A percentile compares a stretch with the other conserved stretches of the same genome.
Conservation (phyloP, 2,329 filamentous ascomycete species). For the Trichoderma aggressivum region DNA sequence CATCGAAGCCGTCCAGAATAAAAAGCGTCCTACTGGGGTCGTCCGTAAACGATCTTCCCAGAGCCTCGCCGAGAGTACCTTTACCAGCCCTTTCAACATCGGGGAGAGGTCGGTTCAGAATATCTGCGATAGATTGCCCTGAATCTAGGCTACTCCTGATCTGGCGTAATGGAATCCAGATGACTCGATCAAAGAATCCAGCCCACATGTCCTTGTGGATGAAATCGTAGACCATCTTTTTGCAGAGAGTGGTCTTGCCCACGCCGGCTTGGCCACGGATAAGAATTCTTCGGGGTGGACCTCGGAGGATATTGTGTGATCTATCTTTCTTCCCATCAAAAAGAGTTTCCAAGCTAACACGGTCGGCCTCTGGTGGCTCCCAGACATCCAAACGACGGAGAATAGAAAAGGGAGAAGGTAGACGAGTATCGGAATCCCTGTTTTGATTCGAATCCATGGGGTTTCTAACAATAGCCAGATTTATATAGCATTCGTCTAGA, state of each 20-base stretch:
- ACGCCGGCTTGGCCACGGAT: conserved; percentile 1
- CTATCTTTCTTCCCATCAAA: neutral
- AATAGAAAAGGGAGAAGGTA: neutral
- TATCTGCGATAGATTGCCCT: neutral
- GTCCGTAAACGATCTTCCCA: neutral
- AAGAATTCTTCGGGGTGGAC: neutral
- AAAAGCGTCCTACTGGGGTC: neutral
- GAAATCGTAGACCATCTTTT: neutral
- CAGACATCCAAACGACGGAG: neutral
- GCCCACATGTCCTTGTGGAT: neutral
- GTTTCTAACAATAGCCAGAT: neutral
- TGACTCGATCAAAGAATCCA: neutral
- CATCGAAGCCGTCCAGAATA: neutral
- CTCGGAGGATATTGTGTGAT: too few species aligned
- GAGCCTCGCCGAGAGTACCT: neutral
- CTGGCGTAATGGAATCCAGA: neutral
- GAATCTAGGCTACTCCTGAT: neutral
- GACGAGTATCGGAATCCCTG: neutral
- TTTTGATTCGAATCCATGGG: neutral
- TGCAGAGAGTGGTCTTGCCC: conserved; percentile 5
- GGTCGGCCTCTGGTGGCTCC: neutral
- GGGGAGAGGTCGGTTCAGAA: neutral
- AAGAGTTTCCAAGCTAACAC: neutral
- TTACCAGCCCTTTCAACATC: neutral
- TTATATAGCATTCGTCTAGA: neutral